phyloP scores from a whole-genome alignment of 495 filamentous ascomycete genomes.

The Podospora didyma region DNA sequence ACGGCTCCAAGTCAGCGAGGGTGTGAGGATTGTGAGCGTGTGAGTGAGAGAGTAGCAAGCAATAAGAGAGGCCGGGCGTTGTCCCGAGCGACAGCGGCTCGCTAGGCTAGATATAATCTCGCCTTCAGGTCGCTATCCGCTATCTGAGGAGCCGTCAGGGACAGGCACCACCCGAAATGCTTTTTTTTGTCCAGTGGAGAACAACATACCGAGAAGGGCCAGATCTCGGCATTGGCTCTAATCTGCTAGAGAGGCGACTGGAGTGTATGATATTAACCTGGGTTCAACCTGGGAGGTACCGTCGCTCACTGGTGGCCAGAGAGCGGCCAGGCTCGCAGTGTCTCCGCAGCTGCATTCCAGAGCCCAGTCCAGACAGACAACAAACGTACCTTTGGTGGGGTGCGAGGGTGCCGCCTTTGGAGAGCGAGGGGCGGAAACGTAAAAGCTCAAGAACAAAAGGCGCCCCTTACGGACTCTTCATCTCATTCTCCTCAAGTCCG shows the following conservation, averaged over 20 bases:
- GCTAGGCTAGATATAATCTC: constrained; percentile 4
- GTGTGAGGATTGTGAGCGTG: neutral
- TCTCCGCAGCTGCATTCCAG: too few relatives aligned
- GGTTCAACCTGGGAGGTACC: neutral
- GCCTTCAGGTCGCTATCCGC: neutral
- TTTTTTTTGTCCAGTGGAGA: constrained; percentile 10
- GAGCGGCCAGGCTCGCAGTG: too few relatives aligned
- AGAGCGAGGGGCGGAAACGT: neutral
- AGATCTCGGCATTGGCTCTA: constrained; percentile 3
- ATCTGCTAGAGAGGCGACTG: neutral
- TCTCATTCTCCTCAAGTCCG: neutral
- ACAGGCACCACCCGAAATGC: constrained; percentile 3
- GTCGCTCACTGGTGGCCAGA: too few relatives aligned
- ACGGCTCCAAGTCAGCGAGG: neutral
- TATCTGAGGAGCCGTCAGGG: neutral
- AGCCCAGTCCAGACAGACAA: too few relatives aligned
- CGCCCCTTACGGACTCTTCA: neutral
- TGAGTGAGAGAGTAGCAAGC: neutral
- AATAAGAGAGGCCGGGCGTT: neutral
- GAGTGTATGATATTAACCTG: neutral
- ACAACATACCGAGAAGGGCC: constrained; percentile 8
- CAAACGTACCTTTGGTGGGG: too few relatives aligned
- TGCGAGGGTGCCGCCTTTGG: too few relatives aligned
- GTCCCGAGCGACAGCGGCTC: constrained; percentile 17
- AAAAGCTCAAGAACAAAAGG: neutral